A percentile compares a stretch with the other conserved stretches of the same genome.
phyloP scores from a whole-genome alignment of 1,284 basidiomycete genomes.

The Thelephora terrestris region DNA sequence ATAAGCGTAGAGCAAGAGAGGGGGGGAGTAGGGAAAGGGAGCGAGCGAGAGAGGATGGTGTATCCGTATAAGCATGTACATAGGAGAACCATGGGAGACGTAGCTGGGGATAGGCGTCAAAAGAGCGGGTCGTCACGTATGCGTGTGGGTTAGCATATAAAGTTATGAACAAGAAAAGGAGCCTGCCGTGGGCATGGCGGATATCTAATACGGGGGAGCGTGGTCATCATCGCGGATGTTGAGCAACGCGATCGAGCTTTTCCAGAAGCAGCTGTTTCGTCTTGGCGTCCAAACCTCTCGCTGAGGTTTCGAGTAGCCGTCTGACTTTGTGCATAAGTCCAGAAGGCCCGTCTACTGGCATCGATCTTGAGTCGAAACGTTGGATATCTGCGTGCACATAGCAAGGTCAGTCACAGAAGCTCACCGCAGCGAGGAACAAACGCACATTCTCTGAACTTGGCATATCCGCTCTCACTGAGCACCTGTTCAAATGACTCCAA shows the following conservation, averaged over 20 bases:
- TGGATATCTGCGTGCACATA: slow-evolving; percentile 22
- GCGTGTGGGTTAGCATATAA: too few relatives aligned
- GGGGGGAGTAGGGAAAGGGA: too few relatives aligned
- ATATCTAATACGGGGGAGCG: too few relatives aligned
- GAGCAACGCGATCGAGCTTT: slow-evolving; percentile 51
- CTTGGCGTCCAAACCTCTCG: slow-evolving; percentile 33
- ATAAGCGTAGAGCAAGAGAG: too few relatives aligned
- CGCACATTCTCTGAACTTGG: slow-evolving; percentile 62
- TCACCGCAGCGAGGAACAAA: slow-evolving; percentile 8
- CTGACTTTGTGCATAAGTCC: slow-evolving; percentile 57
- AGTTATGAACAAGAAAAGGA: too few relatives aligned
- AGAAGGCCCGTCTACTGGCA: slow-evolving; percentile 60
- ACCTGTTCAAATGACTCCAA: slow-evolving; percentile 52
- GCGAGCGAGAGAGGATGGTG: too few relatives aligned
- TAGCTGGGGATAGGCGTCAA: too few relatives aligned
- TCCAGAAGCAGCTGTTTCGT: slow-evolving; percentile 44
- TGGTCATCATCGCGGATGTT: slow-evolving; percentile 29
- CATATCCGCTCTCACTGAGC: slow-evolving; percentile 51
- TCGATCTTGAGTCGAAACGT: slow-evolving; percentile 62
- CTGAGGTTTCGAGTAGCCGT: slow-evolving; percentile 40
- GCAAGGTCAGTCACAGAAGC: slow-evolving; percentile 3
- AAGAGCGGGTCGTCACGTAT: too few relatives aligned
- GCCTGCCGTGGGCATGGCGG: too few relatives aligned
- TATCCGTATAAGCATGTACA: too few relatives aligned
- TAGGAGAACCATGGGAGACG: too few relatives aligned